Conservation (phyloP, 352 stramenopile species). For the Phytophthora sp. region DNA sequence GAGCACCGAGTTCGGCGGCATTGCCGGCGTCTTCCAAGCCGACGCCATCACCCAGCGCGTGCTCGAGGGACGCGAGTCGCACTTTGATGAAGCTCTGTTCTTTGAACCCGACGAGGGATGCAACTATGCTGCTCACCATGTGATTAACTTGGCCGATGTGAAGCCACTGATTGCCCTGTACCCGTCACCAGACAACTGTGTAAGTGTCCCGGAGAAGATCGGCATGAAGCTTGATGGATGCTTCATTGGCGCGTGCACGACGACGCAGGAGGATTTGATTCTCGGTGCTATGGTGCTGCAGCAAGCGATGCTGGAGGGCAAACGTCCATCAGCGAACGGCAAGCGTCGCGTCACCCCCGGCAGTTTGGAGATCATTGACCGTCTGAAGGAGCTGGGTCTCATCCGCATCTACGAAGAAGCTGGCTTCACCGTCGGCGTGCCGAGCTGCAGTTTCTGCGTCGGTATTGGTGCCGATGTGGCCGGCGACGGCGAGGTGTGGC, state of each 20-base stretch:
- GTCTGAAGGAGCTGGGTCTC: constrained; percentile 67
- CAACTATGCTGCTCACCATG: constrained; percentile 74
- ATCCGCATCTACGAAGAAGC: constrained; percentile 81
- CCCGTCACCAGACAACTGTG: constrained; percentile 84
- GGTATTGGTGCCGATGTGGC: constrained; percentile 83
- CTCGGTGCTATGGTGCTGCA: constrained; percentile 78
- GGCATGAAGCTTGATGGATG: constrained; percentile 82
- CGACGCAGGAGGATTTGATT: constrained; percentile 83
- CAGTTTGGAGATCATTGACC: constrained; percentile 76
- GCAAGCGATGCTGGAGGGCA: constrained; percentile 72
- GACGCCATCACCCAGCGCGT: constrained; percentile 77
- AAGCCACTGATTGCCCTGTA: constrained; percentile 75
- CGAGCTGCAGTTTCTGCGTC: constrained; percentile 83
- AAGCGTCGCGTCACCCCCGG: constrained; percentile 77
- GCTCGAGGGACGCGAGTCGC: constrained; percentile 52
- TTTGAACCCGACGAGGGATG: constrained; percentile 72
- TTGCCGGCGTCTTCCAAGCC: constrained; percentile 81
- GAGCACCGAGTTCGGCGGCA: constrained; percentile 84
- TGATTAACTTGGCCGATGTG: constrained; percentile 71
- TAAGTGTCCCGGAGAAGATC: constrained; percentile 67
- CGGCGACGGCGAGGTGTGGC: constrained; percentile 76
- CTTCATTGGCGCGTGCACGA: constrained; percentile 87
- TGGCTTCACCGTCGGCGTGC: constrained; percentile 79
- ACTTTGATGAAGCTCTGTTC: constrained; percentile 78
- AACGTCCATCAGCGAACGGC: constrained; percentile 51